Evolutionary conservation across 2,329 filamentous ascomycete species (phyloP).

Genomic region (Trichophyton benhamiae): DNA sequence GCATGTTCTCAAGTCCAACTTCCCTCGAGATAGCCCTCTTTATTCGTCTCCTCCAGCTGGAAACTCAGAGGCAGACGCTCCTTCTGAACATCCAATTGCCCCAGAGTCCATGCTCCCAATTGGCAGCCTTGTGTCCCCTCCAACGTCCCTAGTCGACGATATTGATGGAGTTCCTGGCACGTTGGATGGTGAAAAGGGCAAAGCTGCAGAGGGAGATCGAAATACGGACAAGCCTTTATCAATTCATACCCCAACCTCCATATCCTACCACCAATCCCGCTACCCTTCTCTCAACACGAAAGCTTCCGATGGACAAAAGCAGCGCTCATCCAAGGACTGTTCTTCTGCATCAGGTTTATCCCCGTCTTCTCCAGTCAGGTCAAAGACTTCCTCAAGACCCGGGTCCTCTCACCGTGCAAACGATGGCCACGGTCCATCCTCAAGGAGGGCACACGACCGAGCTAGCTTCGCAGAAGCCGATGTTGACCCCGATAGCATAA

Average conservation of each 20-base stretch:
- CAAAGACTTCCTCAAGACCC: constrained; percentile 26
- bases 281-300: constrained; percentile 24
- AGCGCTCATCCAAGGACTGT: neutral
- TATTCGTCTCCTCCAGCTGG: constrained; percentile 30
- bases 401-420: constrained; percentile 38
- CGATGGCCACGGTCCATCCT: constrained; percentile 28
- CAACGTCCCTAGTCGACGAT: constrained; percentile 33
- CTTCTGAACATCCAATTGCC: constrained; percentile 14
- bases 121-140: constrained; percentile 33
- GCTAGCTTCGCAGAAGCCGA: constrained; percentile 20
- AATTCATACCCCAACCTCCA: constrained; percentile 28
- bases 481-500: constrained; percentile 32
- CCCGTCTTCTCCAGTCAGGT: constrained; percentile 12
- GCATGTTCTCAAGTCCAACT: neutral
- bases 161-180: constrained; percentile 22
- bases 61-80: constrained; percentile 24
- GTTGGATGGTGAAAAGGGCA: constrained; percentile 13
- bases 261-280: constrained; percentile 34
- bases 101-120: constrained; percentile 19
- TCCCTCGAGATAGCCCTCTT: constrained; percentile 9
- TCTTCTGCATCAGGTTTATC: constrained; percentile 12
- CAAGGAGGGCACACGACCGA: constrained; percentile 18
- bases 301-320: neutral
- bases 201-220: constrained; percentile 18
- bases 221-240: constrained; percentile 8